Evolutionary conservation across 768 basidiomycete genomes (phyloP).

Genomic region (Collybiopsis confluens): DNA sequence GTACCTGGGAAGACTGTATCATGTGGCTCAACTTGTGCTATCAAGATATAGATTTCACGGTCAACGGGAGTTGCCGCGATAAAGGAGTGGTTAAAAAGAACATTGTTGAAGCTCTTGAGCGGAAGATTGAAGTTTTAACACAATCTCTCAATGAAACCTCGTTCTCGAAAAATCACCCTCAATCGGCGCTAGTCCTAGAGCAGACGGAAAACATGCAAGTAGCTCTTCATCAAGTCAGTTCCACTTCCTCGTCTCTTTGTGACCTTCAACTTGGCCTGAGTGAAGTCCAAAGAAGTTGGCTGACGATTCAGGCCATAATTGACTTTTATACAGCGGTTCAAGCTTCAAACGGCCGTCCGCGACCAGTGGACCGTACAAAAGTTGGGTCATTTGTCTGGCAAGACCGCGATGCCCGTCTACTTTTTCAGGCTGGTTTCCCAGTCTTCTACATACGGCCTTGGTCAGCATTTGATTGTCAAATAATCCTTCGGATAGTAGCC

Average conservation of each 20-base stretch:
- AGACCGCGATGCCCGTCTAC: background rate
- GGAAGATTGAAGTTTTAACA: too few species aligned
- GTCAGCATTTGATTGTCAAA: background rate
- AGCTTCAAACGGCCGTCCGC: background rate
- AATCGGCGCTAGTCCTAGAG: too few species aligned
- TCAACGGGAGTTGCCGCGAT: too few species aligned
- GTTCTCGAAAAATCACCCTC: too few species aligned
- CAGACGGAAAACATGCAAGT: background rate
- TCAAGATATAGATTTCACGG: background rate
- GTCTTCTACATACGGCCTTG: background rate
- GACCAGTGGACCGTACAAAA: background rate
- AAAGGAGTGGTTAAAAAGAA: too few species aligned
- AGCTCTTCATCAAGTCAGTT: background rate
- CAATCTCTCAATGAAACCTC: too few species aligned
- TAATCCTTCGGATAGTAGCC: background rate
- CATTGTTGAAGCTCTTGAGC: too few species aligned
- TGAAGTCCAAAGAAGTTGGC: background rate
- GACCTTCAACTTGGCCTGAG: background rate
- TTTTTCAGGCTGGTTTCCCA: background rate
- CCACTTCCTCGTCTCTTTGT: background rate
- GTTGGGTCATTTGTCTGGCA: background rate
- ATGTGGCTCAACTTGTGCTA: background rate
- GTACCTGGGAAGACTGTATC: background rate
- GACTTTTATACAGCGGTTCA: background rate
- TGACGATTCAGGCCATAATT: background rate